These are phyloP conservation scores for Citrus glauca DNA, from an alignment of 345 rosid genomes.

Conservation along the genomic window DNA sequence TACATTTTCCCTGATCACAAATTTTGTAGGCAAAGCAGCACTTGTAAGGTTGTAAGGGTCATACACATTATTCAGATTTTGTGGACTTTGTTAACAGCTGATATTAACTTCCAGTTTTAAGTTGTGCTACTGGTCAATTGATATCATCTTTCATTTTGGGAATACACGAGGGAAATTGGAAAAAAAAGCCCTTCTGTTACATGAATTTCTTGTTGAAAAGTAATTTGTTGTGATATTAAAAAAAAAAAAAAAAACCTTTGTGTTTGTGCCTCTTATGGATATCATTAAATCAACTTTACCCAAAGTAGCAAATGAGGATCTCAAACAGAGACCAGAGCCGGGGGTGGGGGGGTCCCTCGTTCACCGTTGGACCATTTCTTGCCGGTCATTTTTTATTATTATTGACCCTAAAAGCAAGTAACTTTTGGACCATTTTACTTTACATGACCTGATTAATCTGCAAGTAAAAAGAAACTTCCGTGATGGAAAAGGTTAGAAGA, in stretches of 20 bases:
- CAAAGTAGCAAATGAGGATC: constrained; percentile 1
- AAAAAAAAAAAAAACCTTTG: neutral
- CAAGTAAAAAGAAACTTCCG: constrained; percentile 3
- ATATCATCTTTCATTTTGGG: too few species aligned
- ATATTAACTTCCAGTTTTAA: too few species aligned
- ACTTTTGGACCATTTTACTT: neutral
- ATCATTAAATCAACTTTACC: constrained; percentile 1
- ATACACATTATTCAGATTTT: neutral
- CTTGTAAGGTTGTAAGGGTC: too few species aligned
- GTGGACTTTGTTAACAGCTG: neutral
- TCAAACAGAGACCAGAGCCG: neutral
- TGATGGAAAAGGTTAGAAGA: neutral
- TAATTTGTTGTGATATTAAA: neutral
- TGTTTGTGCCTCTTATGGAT: neutral
- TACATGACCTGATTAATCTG: neutral
- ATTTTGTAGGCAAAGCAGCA: constrained; percentile 12
- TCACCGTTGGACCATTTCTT: neutral
- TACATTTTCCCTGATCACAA: constrained; percentile 14
- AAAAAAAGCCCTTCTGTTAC: neutral
- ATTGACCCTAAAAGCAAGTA: constrained; percentile 4
- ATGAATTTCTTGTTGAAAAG: neutral
- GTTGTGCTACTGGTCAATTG: too few species aligned
- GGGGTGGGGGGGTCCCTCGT: constrained; percentile 4
- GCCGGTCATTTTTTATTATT: neutral
- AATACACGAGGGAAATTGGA: constrained; percentile 1